Conservation (phyloP, 441 rosid genomes). For the Adansonia gregorii region DNA sequence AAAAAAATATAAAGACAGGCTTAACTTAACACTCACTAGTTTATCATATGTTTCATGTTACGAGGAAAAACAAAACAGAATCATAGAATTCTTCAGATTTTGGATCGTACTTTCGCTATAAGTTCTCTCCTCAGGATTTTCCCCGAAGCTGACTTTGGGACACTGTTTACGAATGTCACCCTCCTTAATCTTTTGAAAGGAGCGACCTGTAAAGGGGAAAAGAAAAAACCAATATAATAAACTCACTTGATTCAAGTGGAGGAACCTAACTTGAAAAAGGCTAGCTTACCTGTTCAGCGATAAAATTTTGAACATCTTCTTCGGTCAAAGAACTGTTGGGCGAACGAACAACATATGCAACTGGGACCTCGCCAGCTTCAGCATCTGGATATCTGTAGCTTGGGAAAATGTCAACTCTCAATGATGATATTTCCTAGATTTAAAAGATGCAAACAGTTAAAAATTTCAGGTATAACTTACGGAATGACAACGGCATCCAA, state of each 20-base stretch:
- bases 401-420: slow-evolving; percentile 17
- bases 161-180: slow-evolving; percentile 54
- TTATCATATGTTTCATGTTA: background rate
- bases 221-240: background rate
- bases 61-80: background rate
- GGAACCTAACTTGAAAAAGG: background rate
- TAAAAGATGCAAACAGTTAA: background rate
- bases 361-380: slow-evolving; percentile 94
- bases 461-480: slow-evolving; percentile 48
- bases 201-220: slow-evolving; percentile 47
- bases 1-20: background rate
- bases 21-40: background rate
- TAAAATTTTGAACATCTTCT: slow-evolving; percentile 64
- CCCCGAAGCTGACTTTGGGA: slow-evolving; percentile 71
- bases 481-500: slow-evolving; percentile 85
- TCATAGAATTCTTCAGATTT: slow-evolving; percentile 33
- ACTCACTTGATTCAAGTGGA: background rate
- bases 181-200: slow-evolving; percentile 59
- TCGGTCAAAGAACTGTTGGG: slow-evolving; percentile 68
- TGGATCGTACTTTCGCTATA: slow-evolving; percentile 54
- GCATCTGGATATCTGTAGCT: slow-evolving; percentile 76
- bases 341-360: slow-evolving; percentile 77
- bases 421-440: background rate
- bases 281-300: slow-evolving; percentile 71
- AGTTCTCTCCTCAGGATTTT: slow-evolving; percentile 69